Evolutionary conservation across 768 basidiomycete species (phyloP).

Genomic region (Boletales sp.): DNA sequence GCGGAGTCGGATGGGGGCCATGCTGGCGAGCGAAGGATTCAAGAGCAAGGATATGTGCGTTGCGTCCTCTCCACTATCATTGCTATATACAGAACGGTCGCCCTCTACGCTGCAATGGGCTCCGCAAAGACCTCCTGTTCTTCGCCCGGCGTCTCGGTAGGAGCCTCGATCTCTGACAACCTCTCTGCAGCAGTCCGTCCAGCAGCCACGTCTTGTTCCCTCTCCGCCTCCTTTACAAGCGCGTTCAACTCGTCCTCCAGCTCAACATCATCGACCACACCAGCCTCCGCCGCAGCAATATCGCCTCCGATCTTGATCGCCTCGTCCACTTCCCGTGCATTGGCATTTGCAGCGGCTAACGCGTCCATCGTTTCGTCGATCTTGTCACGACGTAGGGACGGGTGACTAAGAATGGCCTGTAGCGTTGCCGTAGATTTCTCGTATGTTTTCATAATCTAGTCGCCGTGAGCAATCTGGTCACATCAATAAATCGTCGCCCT

Average conservation of each 20-base stretch:
- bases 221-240: conserved; percentile 46
- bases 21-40: conserved; percentile 21
- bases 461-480: neutral
- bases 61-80: conserved; percentile 11
- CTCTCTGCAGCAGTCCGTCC: conserved; percentile 20
- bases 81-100: conserved; percentile 7
- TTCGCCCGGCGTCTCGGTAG: conserved; percentile 7
- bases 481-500: conserved; percentile 10
- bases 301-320: conserved; percentile 68
- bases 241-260: conserved; percentile 64
- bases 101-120: conserved; percentile 9
- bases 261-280: conserved; percentile 52
- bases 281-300: conserved; percentile 45
- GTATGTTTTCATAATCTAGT: conserved; percentile 82
- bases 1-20: conserved; percentile 76
- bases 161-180: conserved; percentile 18
- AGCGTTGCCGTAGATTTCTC: conserved; percentile 80
- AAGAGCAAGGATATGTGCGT: neutral
- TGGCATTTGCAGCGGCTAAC: conserved; percentile 76
- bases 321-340: conserved; percentile 80
- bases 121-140: neutral
- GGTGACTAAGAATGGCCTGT: conserved; percentile 71
- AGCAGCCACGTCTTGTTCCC: conserved; percentile 36
- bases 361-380: conserved; percentile 88
- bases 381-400: conserved; percentile 69